Evolutionary conservation across 306 rosid species (phyloP), one percentile per base, ranked within the genome.

Genomic region (Carpinus fangiana): DNA sequence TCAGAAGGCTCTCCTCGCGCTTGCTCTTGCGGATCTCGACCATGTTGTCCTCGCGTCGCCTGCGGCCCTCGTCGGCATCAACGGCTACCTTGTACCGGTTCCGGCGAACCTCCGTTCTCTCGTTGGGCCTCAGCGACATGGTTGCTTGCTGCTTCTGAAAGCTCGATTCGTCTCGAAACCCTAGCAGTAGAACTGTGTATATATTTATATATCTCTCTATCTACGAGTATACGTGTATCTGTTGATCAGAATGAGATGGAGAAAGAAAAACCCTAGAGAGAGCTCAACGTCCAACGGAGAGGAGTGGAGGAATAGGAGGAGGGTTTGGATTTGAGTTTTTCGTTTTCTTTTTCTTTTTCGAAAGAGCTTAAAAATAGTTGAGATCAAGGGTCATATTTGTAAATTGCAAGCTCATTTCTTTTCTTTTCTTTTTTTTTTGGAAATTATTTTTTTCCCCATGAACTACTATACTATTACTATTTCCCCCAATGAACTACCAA

Each of bases 21-120:
- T 91, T 93, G 81, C 84, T 93, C 88, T 93, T 93, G 0, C 98
- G 93, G 91, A 93, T 93, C 97, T 93, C 98, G 13, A 91, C 98
- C 94, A 91, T 85, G 76, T 91, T 90, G 82, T 93, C 98, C 84
- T 93, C 98, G 65, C 98, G 83, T 79, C 98, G 53, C 50, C 98
- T 87, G 70, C 98, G 98, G 16, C 98, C 97, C 77, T 93, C 98
- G 4, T 93, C 98, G 34, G 98, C 97, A 69, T 91, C 97, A 36
- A 93, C 98, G 8, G 95, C 89, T 72, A 90, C 97, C 89, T 93
- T 93, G 90, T 93, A 93, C 31, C 98, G 83, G 93, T 90, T 93
- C 76, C 98, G 95, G 80, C 98, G 98, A 76, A 90, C 93, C 84
- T 93, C 97, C 12, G 95, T 88, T 83, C 95, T 91, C 17, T 90